Evolutionary conservation across 1,284 basidiomycete genomes (phyloP).

Genomic region (Pterulicium gracile): DNA sequence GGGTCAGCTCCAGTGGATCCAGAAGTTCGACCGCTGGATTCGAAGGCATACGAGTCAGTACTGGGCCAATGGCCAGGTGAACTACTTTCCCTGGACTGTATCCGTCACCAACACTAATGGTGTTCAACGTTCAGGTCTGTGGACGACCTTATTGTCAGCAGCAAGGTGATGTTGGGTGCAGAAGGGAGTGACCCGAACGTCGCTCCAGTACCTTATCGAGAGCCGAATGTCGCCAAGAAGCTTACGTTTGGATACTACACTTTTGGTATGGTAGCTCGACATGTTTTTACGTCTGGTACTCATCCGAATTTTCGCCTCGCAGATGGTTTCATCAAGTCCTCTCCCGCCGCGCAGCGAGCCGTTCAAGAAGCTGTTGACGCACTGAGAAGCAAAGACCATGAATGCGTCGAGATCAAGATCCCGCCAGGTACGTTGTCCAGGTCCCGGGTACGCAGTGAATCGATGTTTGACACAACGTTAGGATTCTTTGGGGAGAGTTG

Average conservation of each 20-base stretch:
- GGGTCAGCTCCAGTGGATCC: slow-evolving; percentile 40
- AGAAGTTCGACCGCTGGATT: slow-evolving; percentile 47
- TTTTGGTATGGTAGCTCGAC: slow-evolving; percentile 29
- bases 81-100: slow-evolving; percentile 5
- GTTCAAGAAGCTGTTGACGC: slow-evolving; percentile 69
- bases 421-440: slow-evolving; percentile 31
- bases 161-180: slow-evolving; percentile 43
- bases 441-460: too few species aligned
- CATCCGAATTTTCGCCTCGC: slow-evolving; percentile 3
- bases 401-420: slow-evolving; percentile 59
- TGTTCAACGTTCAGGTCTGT: slow-evolving; percentile 37
- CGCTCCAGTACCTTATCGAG: slow-evolving; percentile 50
- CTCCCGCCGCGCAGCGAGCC: slow-evolving; percentile 73
- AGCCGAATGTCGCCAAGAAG: slow-evolving; percentile 40
- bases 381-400: slow-evolving; percentile 60
- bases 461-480: background rate
- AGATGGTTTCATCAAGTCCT: slow-evolving; percentile 62
- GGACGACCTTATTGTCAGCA: slow-evolving; percentile 52
- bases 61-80: slow-evolving; percentile 71
- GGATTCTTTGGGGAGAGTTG: slow-evolving; percentile 22
- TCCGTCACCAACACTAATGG: slow-evolving; percentile 6
- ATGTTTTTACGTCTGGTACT: slow-evolving; percentile 1
- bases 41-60: slow-evolving; percentile 47
- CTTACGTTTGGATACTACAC: slow-evolving; percentile 67
- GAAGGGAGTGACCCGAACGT: slow-evolving; percentile 25